phyloP scores from a whole-genome alignment of 2,329 filamentous ascomycete genomes.

The Geosmithia morbida region DNA sequence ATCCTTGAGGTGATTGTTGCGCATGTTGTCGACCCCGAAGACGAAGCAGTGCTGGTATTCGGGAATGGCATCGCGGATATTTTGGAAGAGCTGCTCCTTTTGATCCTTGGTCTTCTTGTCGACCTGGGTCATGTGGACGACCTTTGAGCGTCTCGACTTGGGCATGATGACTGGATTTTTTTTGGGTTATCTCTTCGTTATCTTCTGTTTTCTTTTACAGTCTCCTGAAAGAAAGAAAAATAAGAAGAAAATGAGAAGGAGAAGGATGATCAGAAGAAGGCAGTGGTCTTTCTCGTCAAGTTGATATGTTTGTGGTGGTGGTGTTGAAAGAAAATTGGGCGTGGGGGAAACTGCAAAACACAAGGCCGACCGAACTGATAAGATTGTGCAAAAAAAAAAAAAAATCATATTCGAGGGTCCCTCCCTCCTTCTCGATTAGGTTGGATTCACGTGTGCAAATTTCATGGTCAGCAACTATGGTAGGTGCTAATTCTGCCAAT shows the following conservation, averaged over 20 bases:
- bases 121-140: slow-evolving; percentile 83
- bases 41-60: slow-evolving; percentile 86
- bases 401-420: neutral
- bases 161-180: slow-evolving; percentile 50
- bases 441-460: too few relatives aligned
- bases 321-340: neutral
- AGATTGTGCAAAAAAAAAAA: slow-evolving; percentile 4
- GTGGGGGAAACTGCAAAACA: neutral
- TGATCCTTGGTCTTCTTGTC: slow-evolving; percentile 88
- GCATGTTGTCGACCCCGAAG: slow-evolving; percentile 92
- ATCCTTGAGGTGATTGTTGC: slow-evolving; percentile 89
- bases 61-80: slow-evolving; percentile 73
- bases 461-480: too few relatives aligned
- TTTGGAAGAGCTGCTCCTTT: slow-evolving; percentile 75
- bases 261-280: too few relatives aligned
- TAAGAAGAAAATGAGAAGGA: too few relatives aligned
- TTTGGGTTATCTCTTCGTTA: too few relatives aligned
- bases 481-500: too few relatives aligned
- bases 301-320: neutral
- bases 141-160: slow-evolving; percentile 84
- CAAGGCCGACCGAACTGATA: slow-evolving; percentile 2
- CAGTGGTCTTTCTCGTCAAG: too few relatives aligned
- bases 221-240: too few relatives aligned
- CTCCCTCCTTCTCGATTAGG: too few relatives aligned
- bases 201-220: too few relatives aligned